Evolutionary conservation across 148 eudicot species (phyloP).

Genomic region (Chenopodium album): DNA sequence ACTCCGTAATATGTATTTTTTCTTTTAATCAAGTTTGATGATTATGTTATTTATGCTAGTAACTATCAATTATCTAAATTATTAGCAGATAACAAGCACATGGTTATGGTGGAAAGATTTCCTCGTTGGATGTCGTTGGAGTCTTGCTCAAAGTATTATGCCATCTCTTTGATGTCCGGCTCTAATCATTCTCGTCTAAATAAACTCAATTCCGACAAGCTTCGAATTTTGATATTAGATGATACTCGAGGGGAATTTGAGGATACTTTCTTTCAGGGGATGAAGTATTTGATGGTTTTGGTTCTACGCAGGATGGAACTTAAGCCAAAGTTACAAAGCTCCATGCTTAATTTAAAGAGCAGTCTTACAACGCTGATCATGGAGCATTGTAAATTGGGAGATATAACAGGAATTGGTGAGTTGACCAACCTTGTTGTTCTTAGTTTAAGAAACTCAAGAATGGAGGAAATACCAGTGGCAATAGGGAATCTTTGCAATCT

Average conservation of each 20-base stretch:
- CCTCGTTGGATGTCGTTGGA: conserved; percentile 11
- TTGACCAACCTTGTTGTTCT: conserved; percentile 5
- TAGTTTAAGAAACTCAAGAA: neutral
- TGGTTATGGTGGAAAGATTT: conserved; percentile 7
- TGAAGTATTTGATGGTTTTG: conserved; percentile 13
- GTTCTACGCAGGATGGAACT: neutral
- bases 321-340: conserved; percentile 1
- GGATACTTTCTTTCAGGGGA: neutral
- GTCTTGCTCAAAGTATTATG: neutral
- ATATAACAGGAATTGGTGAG: neutral
- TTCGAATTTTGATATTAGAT: conserved; percentile 5
- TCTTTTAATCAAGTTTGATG: too few species aligned
- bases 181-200: neutral
- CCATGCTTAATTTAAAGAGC: neutral
- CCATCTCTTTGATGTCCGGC: conserved; percentile 8
- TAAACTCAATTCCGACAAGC: neutral
- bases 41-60: too few species aligned
- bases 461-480: neutral
- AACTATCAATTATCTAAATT: too few species aligned
- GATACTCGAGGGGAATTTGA: neutral
- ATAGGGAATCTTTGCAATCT: neutral
- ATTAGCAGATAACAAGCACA: too few species aligned
- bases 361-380: conserved; percentile 4
- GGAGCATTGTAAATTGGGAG: conserved; percentile 14
- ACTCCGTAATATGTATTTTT: too few species aligned